Percentiles rank a stretch among this genome's conserved stretches.
These are phyloP conservation scores for Phytophthora pisi DNA, from an alignment of 352 stramenopile species.

Conservation along the genomic window DNA sequence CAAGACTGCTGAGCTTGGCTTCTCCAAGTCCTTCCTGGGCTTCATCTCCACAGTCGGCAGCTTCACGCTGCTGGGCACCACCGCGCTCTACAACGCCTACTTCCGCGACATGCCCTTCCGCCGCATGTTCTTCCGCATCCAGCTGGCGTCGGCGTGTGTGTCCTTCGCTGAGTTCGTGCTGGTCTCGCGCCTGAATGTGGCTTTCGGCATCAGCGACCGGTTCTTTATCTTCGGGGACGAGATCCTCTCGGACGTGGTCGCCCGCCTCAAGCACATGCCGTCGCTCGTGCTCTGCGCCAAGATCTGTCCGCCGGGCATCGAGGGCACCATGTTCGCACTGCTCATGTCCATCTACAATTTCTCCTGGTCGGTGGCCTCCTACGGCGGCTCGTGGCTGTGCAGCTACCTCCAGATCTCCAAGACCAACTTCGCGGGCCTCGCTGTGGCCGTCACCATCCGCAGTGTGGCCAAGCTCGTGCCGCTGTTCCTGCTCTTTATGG, in stretches of 20 bases:
- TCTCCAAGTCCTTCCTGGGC: constrained; percentile 79
- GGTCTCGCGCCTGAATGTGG: constrained; percentile 68
- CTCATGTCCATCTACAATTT: constrained; percentile 91
- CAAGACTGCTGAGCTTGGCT: constrained; percentile 75
- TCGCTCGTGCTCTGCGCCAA: constrained; percentile 95
- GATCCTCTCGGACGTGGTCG: constrained; percentile 81
- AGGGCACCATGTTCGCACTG: constrained; percentile 96
- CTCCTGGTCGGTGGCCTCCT: constrained; percentile 78
- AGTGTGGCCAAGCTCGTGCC: constrained; percentile 70
- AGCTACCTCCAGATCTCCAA: constrained; percentile 79
- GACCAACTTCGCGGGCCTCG: constrained; percentile 68
- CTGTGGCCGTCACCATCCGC: constrained; percentile 60
- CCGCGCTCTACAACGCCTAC: constrained; percentile 80
- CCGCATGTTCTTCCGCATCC: constrained; percentile 76
- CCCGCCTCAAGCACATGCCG: constrained; percentile 89
- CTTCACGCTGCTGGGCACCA: constrained; percentile 73
- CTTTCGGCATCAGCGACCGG: constrained; percentile 62
- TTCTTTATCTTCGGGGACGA: constrained; percentile 88
- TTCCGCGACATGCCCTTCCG: constrained; percentile 82
- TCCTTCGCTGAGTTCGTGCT: constrained; percentile 77
- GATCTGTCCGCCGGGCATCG: constrained; percentile 95
- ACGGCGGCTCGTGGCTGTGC: constrained; percentile 81
- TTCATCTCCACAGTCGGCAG: constrained; percentile 81
- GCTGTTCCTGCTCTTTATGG: constrained; percentile 76
- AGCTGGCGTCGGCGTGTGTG: constrained; percentile 68